Base-by-base conservation (phyloP, 768 basidiomycete species). In the Lentinula lateritia region DNA sequence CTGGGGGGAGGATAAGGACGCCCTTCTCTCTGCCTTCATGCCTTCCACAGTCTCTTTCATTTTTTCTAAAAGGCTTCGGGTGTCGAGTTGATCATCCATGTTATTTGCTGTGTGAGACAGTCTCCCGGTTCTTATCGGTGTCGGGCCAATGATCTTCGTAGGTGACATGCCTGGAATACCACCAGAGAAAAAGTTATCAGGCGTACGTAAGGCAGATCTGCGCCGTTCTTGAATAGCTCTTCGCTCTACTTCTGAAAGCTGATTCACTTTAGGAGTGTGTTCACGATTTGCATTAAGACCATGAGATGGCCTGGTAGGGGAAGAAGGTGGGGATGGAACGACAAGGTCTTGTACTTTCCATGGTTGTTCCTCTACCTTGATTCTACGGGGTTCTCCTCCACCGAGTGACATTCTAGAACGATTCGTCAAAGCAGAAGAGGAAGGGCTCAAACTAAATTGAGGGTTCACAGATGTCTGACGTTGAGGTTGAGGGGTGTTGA, bases 221-320 rank as follows among this genome's bases (percentile, higher is more conserved):
- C 87, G 73, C 8, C 88, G 80, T 58, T 87, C 86, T 64, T 81
- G 80, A 45, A 89, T 88, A 0, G 84, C 86, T 78, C 83, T 60
- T 34, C 42, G n/a, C 42, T 65, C 41, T 32, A 23, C 62, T 6
- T 55, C 52, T 16, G 60, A 61, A 50, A 45, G 54, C 39, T 52
- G 35, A 7, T 34, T 61, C 53, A 6, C 5, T 7, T 42, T 42
- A 54, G 18, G 6, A 12, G 34, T 28, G 60, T 58, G 32, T 64
- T 62, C 42, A 64, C 67, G 59, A 48, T 58, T 65, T 39, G 39
- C 60, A n/a, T 57, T 39, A 10, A 52, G 43, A 15, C 52, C 66
- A 60, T 61, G 64, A 13, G 50, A 52, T 39, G 50, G 60, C 50
- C 62, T 39, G 50, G 42, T 41, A 6, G 64, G 68, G n/a, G 63